Base-by-base conservation (phyloP, 768 basidiomycete genomes). In the Collybiopsis luxurians region DNA sequence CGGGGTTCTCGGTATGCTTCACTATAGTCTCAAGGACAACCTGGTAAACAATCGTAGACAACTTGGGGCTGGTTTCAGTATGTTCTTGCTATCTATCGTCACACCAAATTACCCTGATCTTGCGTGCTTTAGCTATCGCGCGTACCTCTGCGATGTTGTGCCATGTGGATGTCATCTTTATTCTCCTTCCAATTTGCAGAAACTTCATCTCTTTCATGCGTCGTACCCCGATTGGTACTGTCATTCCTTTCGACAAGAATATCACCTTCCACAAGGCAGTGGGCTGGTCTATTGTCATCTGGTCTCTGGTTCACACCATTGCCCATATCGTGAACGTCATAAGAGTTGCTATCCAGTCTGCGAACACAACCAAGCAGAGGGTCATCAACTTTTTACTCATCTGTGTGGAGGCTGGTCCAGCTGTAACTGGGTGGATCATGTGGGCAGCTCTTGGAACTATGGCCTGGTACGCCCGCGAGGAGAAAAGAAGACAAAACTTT, bases 141-240 rank as follows among this genome's bases (percentile, higher is more conserved):
- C 87, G 94, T 70, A 73, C 87, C 2, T 90, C 95, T 42, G 96
- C 95, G 4, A 85, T 97, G 44, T 85, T 95, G 49, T 82, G 97
- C 9, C 93, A 97, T 64, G 80, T 96, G 64, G 92, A 97, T 72
- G 87, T 93, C 58, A 84, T 92, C 60, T 92, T 96, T 77, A 95
- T 98, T 71, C 85, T 98, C 49, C 82, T 98, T 28, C 96, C 95
- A 26, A 83, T 98, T 68, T 98, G 95, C 80, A 86, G 95, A 59
- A 95, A 93, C 75, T 93, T 97, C 74, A 83, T 97, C 71, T 95
- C 94, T 23, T 63, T 95, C 45, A 79, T 96, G 47, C 89, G 96
- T 26, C 85, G 87, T 53, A 93, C 92, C 1, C 84, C 94, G 2
- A 76, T 98, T 58, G 92, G 91, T 74, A 79, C 83, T 61, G 71